A percentile compares a stretch with the other conserved stretches of the same genome.
These are phyloP conservation scores for Erythrophleum fordii DNA, from an alignment of 306 rosid genomes.

Conservation along the genomic window DNA sequence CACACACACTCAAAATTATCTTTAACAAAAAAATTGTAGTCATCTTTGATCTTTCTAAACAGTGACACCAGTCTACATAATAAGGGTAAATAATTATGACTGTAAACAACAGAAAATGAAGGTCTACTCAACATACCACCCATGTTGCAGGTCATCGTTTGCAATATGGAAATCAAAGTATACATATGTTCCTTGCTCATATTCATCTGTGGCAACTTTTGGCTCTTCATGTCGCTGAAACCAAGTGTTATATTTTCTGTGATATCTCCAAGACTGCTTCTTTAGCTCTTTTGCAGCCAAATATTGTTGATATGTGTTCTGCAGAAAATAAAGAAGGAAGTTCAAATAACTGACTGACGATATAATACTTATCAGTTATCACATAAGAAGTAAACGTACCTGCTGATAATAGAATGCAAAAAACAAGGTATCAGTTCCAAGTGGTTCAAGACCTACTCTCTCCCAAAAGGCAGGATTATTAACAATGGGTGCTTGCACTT, in stretches of 20 bases:
- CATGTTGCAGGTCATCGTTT: slow-evolving; percentile 86
- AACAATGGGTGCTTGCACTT: slow-evolving; percentile 91
- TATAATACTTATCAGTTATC: slow-evolving; percentile 12
- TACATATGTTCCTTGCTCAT: slow-evolving; percentile 93
- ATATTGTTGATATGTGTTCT: slow-evolving; percentile 96
- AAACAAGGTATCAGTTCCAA: slow-evolving; percentile 84
- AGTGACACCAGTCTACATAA: background rate
- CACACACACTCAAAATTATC: background rate
- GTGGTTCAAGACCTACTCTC: slow-evolving; percentile 69
- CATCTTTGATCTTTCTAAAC: background rate
- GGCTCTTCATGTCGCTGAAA: slow-evolving; percentile 99
- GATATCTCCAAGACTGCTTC: slow-evolving; percentile 99
- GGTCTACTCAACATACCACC: slow-evolving; percentile 68
- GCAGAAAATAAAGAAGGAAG: slow-evolving; percentile 42
- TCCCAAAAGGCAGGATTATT: slow-evolving; percentile 98
- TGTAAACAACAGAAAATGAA: slow-evolving; percentile 16
- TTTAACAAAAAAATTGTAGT: background rate
- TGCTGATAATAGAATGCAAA: slow-evolving; percentile 96
- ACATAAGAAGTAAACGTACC: slow-evolving; percentile 49
- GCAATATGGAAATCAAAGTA: slow-evolving; percentile 94
- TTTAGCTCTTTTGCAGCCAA: slow-evolving; percentile 98
- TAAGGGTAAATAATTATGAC: slow-evolving; percentile 8
- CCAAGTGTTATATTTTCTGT: slow-evolving; percentile 93
- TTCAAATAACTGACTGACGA: slow-evolving; percentile 14
- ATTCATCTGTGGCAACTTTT: slow-evolving; percentile 97